A percentile compares a stretch with the other conserved stretches of the same genome.
These are phyloP conservation scores for Penicillium hesseltinei DNA, from an alignment of 2,329 filamentous ascomycete genomes.

Conservation along the genomic window DNA sequence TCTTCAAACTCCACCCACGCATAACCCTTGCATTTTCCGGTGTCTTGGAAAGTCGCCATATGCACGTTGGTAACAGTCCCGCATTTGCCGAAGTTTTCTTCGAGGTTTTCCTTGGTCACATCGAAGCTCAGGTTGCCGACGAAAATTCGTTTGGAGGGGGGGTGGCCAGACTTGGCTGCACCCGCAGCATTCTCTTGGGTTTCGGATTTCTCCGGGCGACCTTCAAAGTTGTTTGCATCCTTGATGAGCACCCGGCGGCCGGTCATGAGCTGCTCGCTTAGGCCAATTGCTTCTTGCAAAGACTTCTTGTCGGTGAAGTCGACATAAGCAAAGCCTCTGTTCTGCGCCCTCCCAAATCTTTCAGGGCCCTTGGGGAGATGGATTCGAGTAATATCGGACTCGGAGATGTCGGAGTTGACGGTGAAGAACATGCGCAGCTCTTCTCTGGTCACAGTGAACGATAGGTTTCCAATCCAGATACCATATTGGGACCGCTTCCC, in stretches of 20 bases:
- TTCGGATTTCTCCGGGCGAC: conserved; percentile 70
- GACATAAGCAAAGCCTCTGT: conserved; percentile 95
- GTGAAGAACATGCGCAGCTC: conserved; percentile 79
- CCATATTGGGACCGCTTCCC: conserved; percentile 70
- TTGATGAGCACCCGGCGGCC: conserved; percentile 89
- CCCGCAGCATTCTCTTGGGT: conserved; percentile 34
- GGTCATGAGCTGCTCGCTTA: conserved; percentile 78
- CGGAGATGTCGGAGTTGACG: conserved; percentile 63
- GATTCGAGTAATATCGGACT: conserved; percentile 75
- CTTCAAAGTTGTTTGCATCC: conserved; percentile 83
- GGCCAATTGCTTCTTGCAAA: conserved; percentile 72
- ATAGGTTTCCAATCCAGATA: conserved; percentile 94
- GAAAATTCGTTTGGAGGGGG: conserved; percentile 78
- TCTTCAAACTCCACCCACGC: conserved; percentile 92
- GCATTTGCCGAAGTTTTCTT: conserved; percentile 79
- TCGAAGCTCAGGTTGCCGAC: conserved; percentile 86
- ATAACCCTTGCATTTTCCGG: conserved; percentile 96
- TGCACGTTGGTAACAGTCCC: conserved; percentile 80
- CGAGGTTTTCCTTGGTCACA: conserved; percentile 74
- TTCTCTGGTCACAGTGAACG: conserved; percentile 73
- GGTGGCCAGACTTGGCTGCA: conserved; percentile 50
- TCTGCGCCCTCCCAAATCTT: conserved; percentile 59
- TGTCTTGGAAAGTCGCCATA: conserved; percentile 92
- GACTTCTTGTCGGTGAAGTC: conserved; percentile 73
- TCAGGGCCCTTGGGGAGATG: conserved; percentile 67